phyloP scores from a whole-genome alignment of 1,284 basidiomycete genomes.

The Cutaneotrichosporon cavernicola region DNA sequence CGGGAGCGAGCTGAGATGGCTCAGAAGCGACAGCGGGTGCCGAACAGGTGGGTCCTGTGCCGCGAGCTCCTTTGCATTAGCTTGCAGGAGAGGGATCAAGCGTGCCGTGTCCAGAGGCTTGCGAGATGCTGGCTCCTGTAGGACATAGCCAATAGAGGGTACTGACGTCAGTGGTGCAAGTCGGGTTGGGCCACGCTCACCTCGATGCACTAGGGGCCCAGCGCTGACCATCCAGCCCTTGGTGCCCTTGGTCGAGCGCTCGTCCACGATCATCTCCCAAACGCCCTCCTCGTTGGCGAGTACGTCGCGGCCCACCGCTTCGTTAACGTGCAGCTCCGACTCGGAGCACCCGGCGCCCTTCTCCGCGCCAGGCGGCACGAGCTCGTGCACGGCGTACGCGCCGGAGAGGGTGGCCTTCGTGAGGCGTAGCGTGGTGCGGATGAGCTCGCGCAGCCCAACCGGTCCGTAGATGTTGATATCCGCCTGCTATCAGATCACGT shows the following conservation, averaged over 20 bases:
- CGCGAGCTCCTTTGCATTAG: constrained; percentile 56
- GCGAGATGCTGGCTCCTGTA: constrained; percentile 62
- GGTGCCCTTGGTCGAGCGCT: constrained; percentile 39
- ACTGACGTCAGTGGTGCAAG: constrained; percentile 57
- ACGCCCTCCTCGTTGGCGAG: constrained; percentile 64
- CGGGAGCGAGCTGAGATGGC: constrained; percentile 61
- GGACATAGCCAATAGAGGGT: constrained; percentile 76
- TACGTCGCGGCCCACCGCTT: constrained; percentile 67
- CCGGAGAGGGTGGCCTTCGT: constrained; percentile 67
- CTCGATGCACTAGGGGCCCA: constrained; percentile 76
- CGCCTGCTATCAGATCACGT: constrained; percentile 47
- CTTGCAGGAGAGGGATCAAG: constrained; percentile 50
- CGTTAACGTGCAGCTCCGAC: constrained; percentile 63
- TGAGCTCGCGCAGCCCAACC: constrained; percentile 71
- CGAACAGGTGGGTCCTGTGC: constrained; percentile 61
- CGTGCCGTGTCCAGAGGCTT: constrained; percentile 48
- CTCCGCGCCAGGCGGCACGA: constrained; percentile 61
- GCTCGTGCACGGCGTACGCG: constrained; percentile 76
- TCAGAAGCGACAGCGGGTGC: constrained; percentile 70
- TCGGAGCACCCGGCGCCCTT: constrained; percentile 58
- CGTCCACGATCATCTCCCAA: constrained; percentile 62
- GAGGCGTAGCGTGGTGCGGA: constrained; percentile 69
- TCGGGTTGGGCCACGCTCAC: constrained; percentile 53
- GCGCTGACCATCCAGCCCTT: constrained; percentile 65
- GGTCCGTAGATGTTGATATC: constrained; percentile 79